Evolutionary conservation across 768 basidiomycete species (phyloP).

Genomic region (Epithele typhae): DNA sequence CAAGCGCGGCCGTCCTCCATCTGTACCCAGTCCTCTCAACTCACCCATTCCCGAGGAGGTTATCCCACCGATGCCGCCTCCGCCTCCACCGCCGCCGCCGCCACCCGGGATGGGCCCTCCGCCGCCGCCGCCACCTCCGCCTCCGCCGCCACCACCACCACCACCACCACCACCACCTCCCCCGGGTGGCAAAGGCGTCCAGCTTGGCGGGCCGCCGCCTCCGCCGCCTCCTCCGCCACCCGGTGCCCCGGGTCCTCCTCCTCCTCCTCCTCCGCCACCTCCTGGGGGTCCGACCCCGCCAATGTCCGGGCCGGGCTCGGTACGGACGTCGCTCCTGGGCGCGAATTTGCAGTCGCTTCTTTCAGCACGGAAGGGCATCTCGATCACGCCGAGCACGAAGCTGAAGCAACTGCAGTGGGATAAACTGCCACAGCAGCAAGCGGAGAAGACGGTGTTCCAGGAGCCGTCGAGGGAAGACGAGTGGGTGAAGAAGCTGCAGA

Average conservation of each 20-base stretch:
- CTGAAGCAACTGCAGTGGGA: conserved; percentile 99
- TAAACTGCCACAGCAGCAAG: conserved; percentile 88
- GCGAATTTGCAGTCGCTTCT: conserved; percentile 52
- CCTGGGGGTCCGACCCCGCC: conserved; percentile 28
- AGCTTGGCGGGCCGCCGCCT: conserved; percentile 15
- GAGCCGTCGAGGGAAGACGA: conserved; percentile 65
- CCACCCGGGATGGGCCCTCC: conserved; percentile 24
- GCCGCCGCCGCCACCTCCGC: conserved; percentile 26
- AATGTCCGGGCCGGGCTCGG: conserved; percentile 39
- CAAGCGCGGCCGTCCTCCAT: conserved; percentile 40
- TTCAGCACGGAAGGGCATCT: conserved; percentile 77
- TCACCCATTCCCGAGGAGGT: conserved; percentile 37
- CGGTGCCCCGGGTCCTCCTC: conserved; percentile 34
- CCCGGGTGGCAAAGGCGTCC: conserved; percentile 1
- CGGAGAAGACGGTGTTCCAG: conserved; percentile 86
- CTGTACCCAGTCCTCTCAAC: conserved; percentile 32
- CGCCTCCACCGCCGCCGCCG: conserved; percentile 25
- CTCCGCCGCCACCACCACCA: conserved; percentile 28
- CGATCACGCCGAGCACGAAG: conserved; percentile 79
- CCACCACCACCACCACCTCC: conserved; percentile 28
- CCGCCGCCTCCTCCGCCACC: conserved; percentile 36
- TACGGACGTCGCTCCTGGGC: conserved; percentile 59
- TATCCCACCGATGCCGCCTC: conserved; percentile 14
- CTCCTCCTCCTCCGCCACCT: conserved; percentile 35
- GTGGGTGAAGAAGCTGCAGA: conserved; percentile 76